Percentiles rank a stretch among this genome's conserved stretches.
Evolutionary conservation across 2,329 filamentous ascomycete genomes (phyloP).

Genomic region (Phaeosphaeriaceae sp.): DNA sequence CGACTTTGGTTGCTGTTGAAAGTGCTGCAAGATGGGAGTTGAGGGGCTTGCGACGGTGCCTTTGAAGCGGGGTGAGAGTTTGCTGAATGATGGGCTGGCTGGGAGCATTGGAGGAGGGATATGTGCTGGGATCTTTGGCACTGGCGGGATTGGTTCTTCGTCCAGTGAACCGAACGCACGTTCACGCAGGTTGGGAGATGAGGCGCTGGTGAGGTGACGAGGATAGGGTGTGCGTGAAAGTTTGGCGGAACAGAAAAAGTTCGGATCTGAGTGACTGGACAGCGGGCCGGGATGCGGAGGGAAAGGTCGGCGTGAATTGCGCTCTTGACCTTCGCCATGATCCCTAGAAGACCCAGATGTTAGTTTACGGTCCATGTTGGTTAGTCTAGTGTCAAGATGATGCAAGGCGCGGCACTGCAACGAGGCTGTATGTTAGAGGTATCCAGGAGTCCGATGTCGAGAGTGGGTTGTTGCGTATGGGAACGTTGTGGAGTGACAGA

Average conservation of each 20-base stretch:
- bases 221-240: background rate
- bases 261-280: background rate
- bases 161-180: too few species aligned
- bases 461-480: background rate
- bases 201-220: background rate
- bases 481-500: background rate
- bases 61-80: background rate
- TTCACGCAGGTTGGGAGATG: background rate
- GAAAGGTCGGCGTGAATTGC: background rate
- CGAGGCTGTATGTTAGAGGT: background rate
- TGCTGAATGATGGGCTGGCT: background rate
- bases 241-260: background rate
- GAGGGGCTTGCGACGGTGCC: background rate
- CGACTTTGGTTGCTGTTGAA: too few species aligned
- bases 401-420: background rate
- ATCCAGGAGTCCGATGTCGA: background rate
- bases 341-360: background rate
- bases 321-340: background rate
- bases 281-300: background rate
- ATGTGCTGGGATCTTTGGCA: background rate
- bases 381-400: background rate
- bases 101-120: background rate
- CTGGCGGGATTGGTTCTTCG: background rate
- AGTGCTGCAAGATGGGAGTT: background rate
- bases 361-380: background rate